Evolutionary conservation across 805 yeast species (phyloP).

Genomic region (Candida insectalens): DNA sequence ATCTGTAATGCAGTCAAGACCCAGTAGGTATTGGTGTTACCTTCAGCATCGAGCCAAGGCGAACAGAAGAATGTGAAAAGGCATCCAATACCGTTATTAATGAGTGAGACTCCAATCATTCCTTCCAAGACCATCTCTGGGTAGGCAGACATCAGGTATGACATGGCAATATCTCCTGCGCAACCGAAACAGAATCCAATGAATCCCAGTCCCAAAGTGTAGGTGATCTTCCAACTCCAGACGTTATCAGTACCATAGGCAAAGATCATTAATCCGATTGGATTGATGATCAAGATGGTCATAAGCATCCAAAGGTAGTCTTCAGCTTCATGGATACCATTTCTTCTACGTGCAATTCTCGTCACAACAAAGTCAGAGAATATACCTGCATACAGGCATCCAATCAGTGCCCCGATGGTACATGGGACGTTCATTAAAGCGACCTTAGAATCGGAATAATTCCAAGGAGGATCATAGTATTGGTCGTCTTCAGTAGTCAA

Average conservation of each 20-base stretch:
- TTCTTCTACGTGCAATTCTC: constrained; percentile 50
- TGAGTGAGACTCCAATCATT: constrained; percentile 59
- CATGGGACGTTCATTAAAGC: constrained; percentile 72
- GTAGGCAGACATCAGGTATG: constrained; percentile 57
- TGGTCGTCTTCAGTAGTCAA: constrained; percentile 63
- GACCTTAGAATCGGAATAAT: constrained; percentile 54
- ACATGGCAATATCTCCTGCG: constrained; percentile 62
- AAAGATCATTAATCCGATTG: constrained; percentile 53
- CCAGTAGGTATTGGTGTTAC: constrained; percentile 49
- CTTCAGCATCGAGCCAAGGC: constrained; percentile 45
- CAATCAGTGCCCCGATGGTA: constrained; percentile 54
- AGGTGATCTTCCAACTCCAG: constrained; percentile 45
- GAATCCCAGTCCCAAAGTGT: constrained; percentile 48
- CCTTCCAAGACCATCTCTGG: constrained; percentile 65
- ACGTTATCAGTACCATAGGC: constrained; percentile 53
- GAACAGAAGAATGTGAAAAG: constrained; percentile 60
- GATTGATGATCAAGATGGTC: constrained; percentile 47
- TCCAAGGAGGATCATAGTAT: constrained; percentile 59
- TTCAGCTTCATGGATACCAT: constrained; percentile 59
- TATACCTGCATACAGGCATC: constrained; percentile 56
- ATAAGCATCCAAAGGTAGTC: constrained; percentile 49
- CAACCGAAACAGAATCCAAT: constrained; percentile 65
- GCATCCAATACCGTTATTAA: constrained; percentile 57
- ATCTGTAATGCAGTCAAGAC: constrained; percentile 53
- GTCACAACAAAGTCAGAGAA: constrained; percentile 51